Evolutionary conservation across 179 eudicot genomes (phyloP), one percentile per base, ranked within the genome.

Genomic region (Beta macrorhiza): DNA sequence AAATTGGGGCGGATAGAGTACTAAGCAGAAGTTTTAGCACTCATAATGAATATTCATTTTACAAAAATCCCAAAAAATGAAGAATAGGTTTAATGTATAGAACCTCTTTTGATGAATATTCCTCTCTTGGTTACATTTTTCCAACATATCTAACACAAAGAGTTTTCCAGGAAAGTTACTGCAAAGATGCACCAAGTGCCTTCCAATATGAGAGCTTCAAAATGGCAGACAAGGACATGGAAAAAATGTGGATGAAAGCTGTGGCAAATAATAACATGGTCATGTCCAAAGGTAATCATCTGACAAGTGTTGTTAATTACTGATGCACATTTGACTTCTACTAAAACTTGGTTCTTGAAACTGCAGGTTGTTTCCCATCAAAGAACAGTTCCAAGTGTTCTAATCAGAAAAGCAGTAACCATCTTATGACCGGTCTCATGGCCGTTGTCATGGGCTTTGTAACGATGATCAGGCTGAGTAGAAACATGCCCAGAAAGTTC

Each of bases 391-490:
- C 76, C 82, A 88, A 88, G 82, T 65, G 80, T 55, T 72, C 91
- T n/a, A 86, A 83, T 13, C 82, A 22, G 91, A 91, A 52, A 17
- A 84, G 17, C 2, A 89, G 91, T 80, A 88, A 84, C 79, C 95
- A 89, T 67, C 65, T 92, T 20, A 83, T 93, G 17, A 88, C 92
- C 0, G 97, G 98, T 45, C 83, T 94, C 44, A 89, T 97, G 97
- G 86, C 97, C 44, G 80, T 97, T 22, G 84, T 93, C 5, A 97
- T 97, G 99, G 97, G 97, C 0, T 82, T 97, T 13, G 87, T 92
- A 29, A 87, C 99, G 17, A 90, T 97, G 97, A 86, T 94, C 70
- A 87, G 93, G 13, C 29, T 97, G 88, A 90, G 97, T 19, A 84
- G 92, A 2, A 89, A 88, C 92, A 89, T 97, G 94, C 98, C 98